Conservation (phyloP, 2,329 filamentous ascomycete genomes). For the Colletotrichum sansevieriae region DNA sequence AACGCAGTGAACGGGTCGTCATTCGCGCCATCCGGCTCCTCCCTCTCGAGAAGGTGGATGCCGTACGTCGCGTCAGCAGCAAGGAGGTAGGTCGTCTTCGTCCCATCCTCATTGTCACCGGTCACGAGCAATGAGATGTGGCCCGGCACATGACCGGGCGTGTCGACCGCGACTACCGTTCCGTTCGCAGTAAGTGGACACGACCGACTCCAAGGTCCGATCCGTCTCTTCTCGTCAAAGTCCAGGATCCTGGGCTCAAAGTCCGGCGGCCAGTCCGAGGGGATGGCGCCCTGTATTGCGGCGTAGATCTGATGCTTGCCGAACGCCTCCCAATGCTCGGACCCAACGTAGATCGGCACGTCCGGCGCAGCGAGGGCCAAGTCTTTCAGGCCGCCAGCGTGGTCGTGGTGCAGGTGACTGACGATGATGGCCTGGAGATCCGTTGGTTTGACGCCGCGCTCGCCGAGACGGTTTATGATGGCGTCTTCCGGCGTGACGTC, state of each 20-base stretch:
- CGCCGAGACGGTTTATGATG: slow-evolving; percentile 42
- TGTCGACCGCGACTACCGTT: slow-evolving; percentile 48
- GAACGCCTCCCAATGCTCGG: slow-evolving; percentile 48
- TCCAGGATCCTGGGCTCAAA: slow-evolving; percentile 49
- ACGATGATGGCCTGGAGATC: slow-evolving; percentile 47
- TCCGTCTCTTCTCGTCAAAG: slow-evolving; percentile 40
- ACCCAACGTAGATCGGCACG: slow-evolving; percentile 46
- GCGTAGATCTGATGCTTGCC: slow-evolving; percentile 47
- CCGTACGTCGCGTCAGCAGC: slow-evolving; percentile 50
- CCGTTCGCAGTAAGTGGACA: slow-evolving; percentile 49
- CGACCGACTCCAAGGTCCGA: slow-evolving; percentile 49
- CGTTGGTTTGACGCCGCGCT: slow-evolving; percentile 41
- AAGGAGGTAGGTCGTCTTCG: slow-evolving; percentile 46
- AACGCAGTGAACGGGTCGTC: slow-evolving; percentile 47
- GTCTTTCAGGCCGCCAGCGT: slow-evolving; percentile 45
- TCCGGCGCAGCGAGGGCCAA: slow-evolving; percentile 45
- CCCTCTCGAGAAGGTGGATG: slow-evolving; percentile 47
- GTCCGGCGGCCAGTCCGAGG: slow-evolving; percentile 49
- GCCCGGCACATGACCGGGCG: slow-evolving; percentile 51
- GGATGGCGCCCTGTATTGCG: slow-evolving; percentile 47
- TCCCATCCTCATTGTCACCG: slow-evolving; percentile 33
- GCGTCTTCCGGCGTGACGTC: slow-evolving; percentile 40
- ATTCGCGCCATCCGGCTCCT: slow-evolving; percentile 51
- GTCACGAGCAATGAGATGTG: slow-evolving; percentile 48
- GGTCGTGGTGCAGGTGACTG: slow-evolving; percentile 50